Evolutionary conservation across 2,329 filamentous ascomycete species (phyloP).

Genomic region (Exophiala spinifera): DNA sequence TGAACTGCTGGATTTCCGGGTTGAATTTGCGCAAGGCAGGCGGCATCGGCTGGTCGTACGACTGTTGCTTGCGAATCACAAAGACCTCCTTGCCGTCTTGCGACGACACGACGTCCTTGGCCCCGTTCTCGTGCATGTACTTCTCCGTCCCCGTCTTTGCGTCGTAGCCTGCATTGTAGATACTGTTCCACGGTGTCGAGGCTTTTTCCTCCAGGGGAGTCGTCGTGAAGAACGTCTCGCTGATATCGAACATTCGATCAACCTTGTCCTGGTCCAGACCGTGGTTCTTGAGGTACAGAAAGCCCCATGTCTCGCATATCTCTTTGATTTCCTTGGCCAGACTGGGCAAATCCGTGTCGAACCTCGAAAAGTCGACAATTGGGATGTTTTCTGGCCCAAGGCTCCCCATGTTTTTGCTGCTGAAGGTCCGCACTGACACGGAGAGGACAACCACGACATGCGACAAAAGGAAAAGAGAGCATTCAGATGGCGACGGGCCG

Average conservation of each 20-base stretch:
- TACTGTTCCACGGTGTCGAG: slow-evolving; percentile 16
- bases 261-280: slow-evolving; percentile 26
- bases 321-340: slow-evolving; percentile 66
- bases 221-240: slow-evolving; percentile 38
- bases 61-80: slow-evolving; percentile 15
- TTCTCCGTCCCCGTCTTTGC: slow-evolving; percentile 14
- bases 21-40: slow-evolving; percentile 12
- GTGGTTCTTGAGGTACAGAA: slow-evolving; percentile 31
- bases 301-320: slow-evolving; percentile 70
- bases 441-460: too few species aligned
- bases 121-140: slow-evolving; percentile 18
- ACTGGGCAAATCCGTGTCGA: slow-evolving; percentile 59
- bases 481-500: not conserved
- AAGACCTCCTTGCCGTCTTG: slow-evolving; percentile 19
- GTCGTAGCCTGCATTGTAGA: slow-evolving; percentile 18
- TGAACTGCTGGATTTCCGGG: slow-evolving; percentile 17
- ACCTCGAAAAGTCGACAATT: slow-evolving; percentile 74
- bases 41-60: slow-evolving; percentile 21
- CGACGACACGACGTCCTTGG: slow-evolving; percentile 3
- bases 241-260: slow-evolving; percentile 23
- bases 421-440: not conserved
- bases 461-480: too few species aligned
- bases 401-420: slow-evolving; percentile 1
- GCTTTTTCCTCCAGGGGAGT: slow-evolving; percentile 12
- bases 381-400: slow-evolving; percentile 34